Conservation (phyloP, 2,329 filamentous ascomycete genomes). For the Dothideomycetes sp. region DNA sequence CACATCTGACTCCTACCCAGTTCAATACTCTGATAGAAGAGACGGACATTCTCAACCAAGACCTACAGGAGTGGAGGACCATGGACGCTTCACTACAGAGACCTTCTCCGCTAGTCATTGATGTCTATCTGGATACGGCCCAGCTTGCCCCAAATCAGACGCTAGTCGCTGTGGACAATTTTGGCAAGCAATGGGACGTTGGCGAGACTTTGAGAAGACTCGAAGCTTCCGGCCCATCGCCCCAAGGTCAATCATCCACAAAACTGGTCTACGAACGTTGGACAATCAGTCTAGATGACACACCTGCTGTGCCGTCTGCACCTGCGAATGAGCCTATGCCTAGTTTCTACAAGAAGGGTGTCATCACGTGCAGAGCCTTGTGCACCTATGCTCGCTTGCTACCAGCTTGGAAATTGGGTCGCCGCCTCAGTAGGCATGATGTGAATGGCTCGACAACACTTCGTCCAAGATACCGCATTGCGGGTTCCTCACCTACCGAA, state of each 20-base stretch:
- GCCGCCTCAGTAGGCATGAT: slow-evolving; percentile 61
- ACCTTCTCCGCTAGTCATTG: slow-evolving; percentile 78
- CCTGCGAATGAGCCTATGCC: slow-evolving; percentile 57
- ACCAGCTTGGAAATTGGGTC: slow-evolving; percentile 78
- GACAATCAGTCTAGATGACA: slow-evolving; percentile 70
- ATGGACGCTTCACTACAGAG: slow-evolving; percentile 67
- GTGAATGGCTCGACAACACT: slow-evolving; percentile 49
- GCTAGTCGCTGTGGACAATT: slow-evolving; percentile 77
- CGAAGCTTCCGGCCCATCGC: slow-evolving; percentile 37
- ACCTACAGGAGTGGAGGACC: slow-evolving; percentile 71
- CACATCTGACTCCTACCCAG: slow-evolving; percentile 39
- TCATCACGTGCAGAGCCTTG: slow-evolving; percentile 85
- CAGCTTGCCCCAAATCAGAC: slow-evolving; percentile 75
- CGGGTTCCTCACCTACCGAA: slow-evolving; percentile 43
- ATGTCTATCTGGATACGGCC: slow-evolving; percentile 61
- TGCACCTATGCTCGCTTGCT: slow-evolving; percentile 74
- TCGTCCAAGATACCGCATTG: slow-evolving; percentile 71
- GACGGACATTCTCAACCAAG: slow-evolving; percentile 75
- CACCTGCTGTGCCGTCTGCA: slow-evolving; percentile 43
- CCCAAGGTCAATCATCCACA: slow-evolving; percentile 41
- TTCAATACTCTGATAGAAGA: slow-evolving; percentile 94
- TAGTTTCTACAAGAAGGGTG: slow-evolving; percentile 93
- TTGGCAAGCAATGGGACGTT: slow-evolving; percentile 89
- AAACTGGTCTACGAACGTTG: slow-evolving; percentile 86
- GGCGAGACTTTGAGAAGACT: slow-evolving; percentile 67